phyloP scores from a whole-genome alignment of 129 eudicot species.

The Artemisia annua region DNA sequence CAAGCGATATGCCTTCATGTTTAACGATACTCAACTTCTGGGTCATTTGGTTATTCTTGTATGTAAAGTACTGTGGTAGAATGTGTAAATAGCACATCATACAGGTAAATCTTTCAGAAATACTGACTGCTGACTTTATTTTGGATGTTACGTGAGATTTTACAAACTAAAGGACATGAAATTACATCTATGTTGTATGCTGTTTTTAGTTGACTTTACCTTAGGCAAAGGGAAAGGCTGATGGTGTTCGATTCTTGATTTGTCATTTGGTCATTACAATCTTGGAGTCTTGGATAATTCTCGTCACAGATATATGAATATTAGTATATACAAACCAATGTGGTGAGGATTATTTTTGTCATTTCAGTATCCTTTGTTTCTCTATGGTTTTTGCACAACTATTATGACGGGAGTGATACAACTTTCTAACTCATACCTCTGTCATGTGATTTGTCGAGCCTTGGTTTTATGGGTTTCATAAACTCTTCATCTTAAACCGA shows the following conservation, averaged over 20 bases:
- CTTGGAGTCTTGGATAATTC: too few relatives aligned
- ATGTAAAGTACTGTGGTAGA: background rate
- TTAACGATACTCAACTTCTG: background rate
- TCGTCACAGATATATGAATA: too few relatives aligned
- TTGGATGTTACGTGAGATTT: conserved; percentile 7
- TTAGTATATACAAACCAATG: too few relatives aligned
- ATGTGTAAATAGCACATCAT: background rate
- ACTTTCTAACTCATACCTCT: too few relatives aligned
- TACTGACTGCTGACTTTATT: background rate
- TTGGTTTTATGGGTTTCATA: too few relatives aligned
- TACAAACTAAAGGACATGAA: conserved; percentile 7
- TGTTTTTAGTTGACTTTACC: conserved; percentile 18
- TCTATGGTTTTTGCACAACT: too few relatives aligned
- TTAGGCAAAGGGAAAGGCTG: background rate
- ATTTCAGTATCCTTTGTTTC: too few relatives aligned
- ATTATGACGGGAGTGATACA: too few relatives aligned
- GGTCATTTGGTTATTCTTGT: conserved; percentile 10
- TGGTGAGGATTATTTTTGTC: too few relatives aligned
- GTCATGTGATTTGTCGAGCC: too few relatives aligned
- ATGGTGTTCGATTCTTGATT: conserved; percentile 3
- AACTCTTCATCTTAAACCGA: too few relatives aligned
- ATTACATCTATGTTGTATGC: conserved; percentile 5
- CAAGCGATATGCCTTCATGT: background rate
- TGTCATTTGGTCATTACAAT: background rate
- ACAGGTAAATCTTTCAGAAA: conserved; percentile 4